Base-by-base conservation (phyloP, 768 basidiomycete species). In the Amanita pallidorosea region DNA sequence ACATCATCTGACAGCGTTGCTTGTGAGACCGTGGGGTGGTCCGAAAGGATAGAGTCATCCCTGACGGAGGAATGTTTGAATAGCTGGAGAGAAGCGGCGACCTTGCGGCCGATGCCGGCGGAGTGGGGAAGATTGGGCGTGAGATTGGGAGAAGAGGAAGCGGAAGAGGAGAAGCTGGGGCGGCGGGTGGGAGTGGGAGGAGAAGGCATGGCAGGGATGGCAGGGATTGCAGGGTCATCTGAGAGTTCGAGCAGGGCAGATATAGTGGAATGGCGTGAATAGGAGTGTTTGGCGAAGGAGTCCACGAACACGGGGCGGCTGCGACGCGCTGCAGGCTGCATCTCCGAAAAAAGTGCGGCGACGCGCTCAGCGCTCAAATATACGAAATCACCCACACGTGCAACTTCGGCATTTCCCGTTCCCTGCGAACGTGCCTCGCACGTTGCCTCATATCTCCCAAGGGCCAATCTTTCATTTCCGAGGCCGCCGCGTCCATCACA, bases 71-170 rank as follows among this genome's bases (percentile, higher is more conserved):
- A 82, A 67, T 88, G 85, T 58, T 84, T 88, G 73, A 91, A 91
- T 9, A 91, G 73, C 57, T 88, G 82, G 9, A 91, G 71, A 5
- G 83, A 81, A 9, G 83, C 87, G 1, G 88, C 88, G 29, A 91
- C 88, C 63, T 91, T 91, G 57, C 88, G 80, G 27, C 86, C 83
- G 44, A 82, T 85, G 17, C 80, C 81, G 37, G 68, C 59, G 31
- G 62, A 62, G 15, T 67, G 56, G 46, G 65, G 65, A 22, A 61
- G 64, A 13, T 62, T 55, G 4, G 59, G 58, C 31, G 58, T 49
- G 13, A 43, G 53, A 37, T 68, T 65, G 12, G 57, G 60, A 46
- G 61, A 59, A 15, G 65, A 61, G 59, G 34, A 66, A 65, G 38
- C 17, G n/a, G 67, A 59, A 31, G 69, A 66, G 11, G 67, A 68